Conservation (phyloP, 2,329 filamentous ascomycete genomes). For the Parastagonospora avenae region DNA sequence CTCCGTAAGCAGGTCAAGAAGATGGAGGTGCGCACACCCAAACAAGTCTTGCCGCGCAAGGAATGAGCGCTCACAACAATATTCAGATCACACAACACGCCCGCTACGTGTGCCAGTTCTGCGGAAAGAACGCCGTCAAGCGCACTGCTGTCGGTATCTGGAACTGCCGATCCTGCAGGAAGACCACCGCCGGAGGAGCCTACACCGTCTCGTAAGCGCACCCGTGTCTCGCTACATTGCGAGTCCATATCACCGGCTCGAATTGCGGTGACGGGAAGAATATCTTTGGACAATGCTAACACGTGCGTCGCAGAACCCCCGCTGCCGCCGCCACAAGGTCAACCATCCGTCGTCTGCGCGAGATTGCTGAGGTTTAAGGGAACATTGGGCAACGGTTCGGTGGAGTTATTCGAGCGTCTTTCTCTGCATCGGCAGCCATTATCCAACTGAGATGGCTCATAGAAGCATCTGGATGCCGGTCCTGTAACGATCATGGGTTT, state of each 20-base stretch:
- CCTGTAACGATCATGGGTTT: slow-evolving; percentile 43
- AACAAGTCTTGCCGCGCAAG: slow-evolving; percentile 8
- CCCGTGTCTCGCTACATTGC: slow-evolving; percentile 3
- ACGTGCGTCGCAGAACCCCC: slow-evolving; percentile 69
- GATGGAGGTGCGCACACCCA: slow-evolving; percentile 69
- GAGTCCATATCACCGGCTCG: not conserved
- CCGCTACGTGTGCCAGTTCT: slow-evolving; percentile 93
- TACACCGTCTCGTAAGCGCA: slow-evolving; percentile 89
- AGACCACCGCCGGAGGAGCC: slow-evolving; percentile 90
- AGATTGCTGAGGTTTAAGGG: slow-evolving; percentile 91
- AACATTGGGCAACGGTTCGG: slow-evolving; percentile 35
- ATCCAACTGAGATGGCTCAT: slow-evolving; percentile 33
- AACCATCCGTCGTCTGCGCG: slow-evolving; percentile 94
- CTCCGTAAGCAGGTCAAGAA: slow-evolving; percentile 99
- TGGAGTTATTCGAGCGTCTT: slow-evolving; percentile 45
- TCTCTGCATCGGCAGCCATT: slow-evolving; percentile 40
- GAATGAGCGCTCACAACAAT: slow-evolving; percentile 24
- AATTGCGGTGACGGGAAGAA: no score
- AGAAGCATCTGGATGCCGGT: slow-evolving; percentile 40
- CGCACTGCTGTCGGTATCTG: slow-evolving; percentile 92
- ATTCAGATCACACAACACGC: slow-evolving; percentile 87
- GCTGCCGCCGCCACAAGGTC: slow-evolving; percentile 94
- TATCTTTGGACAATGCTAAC: slow-evolving; percentile 27
- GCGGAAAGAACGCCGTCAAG: slow-evolving; percentile 89
- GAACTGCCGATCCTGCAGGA: slow-evolving; percentile 95